phyloP scores from a whole-genome alignment of 2,329 filamentous ascomycete genomes.

The Cladorrhinum sp. region DNA sequence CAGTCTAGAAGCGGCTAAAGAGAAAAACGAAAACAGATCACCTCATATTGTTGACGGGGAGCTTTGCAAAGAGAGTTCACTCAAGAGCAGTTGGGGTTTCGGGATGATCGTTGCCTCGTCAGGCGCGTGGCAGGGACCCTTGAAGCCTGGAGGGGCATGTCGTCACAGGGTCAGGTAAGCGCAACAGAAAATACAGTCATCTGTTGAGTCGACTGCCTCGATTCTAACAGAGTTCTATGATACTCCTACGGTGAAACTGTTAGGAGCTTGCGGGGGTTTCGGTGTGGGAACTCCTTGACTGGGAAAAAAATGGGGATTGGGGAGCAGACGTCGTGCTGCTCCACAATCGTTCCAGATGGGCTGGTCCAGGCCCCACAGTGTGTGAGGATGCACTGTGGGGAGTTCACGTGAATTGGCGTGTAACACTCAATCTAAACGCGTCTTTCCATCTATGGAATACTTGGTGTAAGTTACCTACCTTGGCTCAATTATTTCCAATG shows the following conservation, averaged over 20 bases:
- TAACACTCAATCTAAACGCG: neutral
- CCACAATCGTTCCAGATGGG: neutral
- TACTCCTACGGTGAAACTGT: neutral
- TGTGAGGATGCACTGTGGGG: neutral
- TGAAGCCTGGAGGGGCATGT: constrained; percentile 7
- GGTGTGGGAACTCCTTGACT: neutral
- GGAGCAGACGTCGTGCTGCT: neutral
- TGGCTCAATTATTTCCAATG: too few relatives aligned
- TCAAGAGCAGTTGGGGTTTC: neutral
- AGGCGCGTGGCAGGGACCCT: constrained; percentile 1
- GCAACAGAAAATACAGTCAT: neutral
- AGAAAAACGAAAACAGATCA: neutral
- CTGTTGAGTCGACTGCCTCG: neutral
- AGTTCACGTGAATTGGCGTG: constrained; percentile 6
- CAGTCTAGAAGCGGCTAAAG: neutral
- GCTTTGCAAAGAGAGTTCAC: neutral
- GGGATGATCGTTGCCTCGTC: constrained; percentile 8
- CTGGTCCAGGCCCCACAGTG: neutral
- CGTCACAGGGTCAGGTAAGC: neutral
- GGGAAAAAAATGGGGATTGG: neutral
- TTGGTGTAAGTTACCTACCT: too few relatives aligned
- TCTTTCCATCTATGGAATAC: neutral
- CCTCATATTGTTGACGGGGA: neutral
- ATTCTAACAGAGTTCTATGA: neutral
- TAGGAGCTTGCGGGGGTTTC: neutral